Evolutionary conservation across 208 protist species (phyloP).

Genomic region (Leishmania aethiopica): DNA sequence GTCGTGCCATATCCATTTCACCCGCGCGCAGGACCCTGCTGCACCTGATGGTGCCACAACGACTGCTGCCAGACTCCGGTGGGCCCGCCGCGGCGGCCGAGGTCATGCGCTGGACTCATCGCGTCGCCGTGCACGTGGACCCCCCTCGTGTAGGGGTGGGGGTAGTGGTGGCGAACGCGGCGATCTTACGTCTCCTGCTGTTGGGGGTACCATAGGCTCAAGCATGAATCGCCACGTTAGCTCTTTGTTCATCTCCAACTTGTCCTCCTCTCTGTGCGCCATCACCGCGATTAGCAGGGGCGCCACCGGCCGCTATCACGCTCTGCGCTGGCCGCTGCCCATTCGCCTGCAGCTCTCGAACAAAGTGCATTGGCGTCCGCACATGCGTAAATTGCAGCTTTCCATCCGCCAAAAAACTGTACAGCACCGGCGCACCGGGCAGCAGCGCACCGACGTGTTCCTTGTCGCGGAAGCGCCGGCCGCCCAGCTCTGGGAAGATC

Average conservation of each 20-base stretch:
- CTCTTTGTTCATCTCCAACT: neutral
- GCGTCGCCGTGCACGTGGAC: neutral
- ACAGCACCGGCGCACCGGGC: conserved; percentile 18
- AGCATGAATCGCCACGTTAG: neutral
- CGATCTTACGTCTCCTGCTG: neutral
- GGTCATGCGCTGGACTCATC: neutral
- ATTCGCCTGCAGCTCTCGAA: neutral
- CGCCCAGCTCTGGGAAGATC: conserved; percentile 20
- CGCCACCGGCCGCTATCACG: neutral
- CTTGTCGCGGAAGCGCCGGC: conserved; percentile 7
- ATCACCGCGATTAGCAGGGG: neutral
- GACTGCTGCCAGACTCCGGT: neutral
- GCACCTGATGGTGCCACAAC: neutral
- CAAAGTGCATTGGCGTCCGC: neutral
- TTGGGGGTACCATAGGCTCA: neutral
- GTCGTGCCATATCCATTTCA: neutral
- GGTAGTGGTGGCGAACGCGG: neutral
- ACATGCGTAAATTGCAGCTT: conserved; percentile 1
- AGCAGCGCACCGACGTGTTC: conserved; percentile 14
- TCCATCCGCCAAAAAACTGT: neutral
- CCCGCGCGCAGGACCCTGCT: neutral
- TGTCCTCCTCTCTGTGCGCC: neutral
- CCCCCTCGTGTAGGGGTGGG: too few species aligned
- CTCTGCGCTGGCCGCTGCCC: neutral
- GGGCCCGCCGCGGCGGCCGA: neutral